These are phyloP conservation scores for Rhodamnia rubescens DNA, from an alignment of 345 rosid species.

Conservation along the genomic window DNA sequence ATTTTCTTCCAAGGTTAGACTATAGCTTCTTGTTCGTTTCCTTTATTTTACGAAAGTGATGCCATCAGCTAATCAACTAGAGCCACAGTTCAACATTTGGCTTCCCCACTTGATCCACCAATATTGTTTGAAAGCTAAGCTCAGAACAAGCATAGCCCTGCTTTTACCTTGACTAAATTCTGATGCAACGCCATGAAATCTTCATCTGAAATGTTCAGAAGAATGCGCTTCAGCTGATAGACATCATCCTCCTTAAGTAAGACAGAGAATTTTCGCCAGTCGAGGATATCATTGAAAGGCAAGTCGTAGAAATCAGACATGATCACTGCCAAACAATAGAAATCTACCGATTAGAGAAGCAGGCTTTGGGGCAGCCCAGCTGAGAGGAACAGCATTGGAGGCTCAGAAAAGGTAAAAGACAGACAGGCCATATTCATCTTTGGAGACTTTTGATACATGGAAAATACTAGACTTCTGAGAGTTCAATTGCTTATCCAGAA, in stretches of 20 bases:
- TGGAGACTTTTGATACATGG: too few relatives aligned
- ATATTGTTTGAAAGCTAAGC: background rate
- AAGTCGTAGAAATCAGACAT: constrained; percentile 73
- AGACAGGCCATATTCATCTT: background rate
- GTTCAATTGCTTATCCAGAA: background rate
- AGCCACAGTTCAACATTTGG: background rate
- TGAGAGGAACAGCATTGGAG: background rate
- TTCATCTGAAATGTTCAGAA: constrained; percentile 50
- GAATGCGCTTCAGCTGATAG: constrained; percentile 56
- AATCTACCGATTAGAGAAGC: background rate
- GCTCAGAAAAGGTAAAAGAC: background rate
- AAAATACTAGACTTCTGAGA: too few relatives aligned
- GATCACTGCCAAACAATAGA: constrained; percentile 48
- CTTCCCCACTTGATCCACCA: background rate
- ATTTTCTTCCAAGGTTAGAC: background rate
- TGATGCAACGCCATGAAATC: constrained; percentile 50
- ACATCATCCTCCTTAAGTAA: constrained; percentile 59
- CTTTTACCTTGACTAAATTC: constrained; percentile 59
- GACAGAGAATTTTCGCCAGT: constrained; percentile 66
- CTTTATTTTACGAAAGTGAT: background rate
- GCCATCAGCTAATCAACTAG: background rate
- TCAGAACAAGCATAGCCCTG: background rate
- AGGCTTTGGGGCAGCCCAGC: background rate
- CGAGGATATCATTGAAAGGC: constrained; percentile 72
- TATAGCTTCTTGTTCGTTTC: background rate